These are phyloP conservation scores for Aspergillus sclerotioniger DNA, from an alignment of 495 filamentous ascomycete species.

Conservation along the genomic window DNA sequence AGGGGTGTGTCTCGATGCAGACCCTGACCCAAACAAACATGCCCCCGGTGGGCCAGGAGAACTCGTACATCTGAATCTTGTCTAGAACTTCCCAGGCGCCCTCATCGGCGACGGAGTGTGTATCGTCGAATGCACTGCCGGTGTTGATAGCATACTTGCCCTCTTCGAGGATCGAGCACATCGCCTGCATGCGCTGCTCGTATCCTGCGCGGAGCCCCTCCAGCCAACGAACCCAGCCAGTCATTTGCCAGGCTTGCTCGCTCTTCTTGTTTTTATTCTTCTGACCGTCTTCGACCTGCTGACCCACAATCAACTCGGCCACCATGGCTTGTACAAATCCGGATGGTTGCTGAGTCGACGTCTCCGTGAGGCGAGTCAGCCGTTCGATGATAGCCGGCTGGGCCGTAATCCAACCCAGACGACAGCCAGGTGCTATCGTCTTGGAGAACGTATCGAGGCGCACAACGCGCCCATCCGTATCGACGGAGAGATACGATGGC, in stretches of 20 bases:
- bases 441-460: slow-evolving; percentile 83
- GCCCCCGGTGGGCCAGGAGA: slow-evolving; percentile 77
- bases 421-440: slow-evolving; percentile 72
- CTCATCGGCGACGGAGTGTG: slow-evolving; percentile 32
- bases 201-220: slow-evolving; percentile 77
- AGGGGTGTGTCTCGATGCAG: slow-evolving; percentile 67
- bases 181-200: slow-evolving; percentile 74
- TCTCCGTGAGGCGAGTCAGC: slow-evolving; percentile 67
- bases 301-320: slow-evolving; percentile 71
- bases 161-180: slow-evolving; percentile 68
- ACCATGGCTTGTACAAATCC: slow-evolving; percentile 87
- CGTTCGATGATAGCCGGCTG: slow-evolving; percentile 76
- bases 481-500: slow-evolving; percentile 72
- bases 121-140: slow-evolving; percentile 22
- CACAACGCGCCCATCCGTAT: slow-evolving; percentile 84
- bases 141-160: slow-evolving; percentile 56
- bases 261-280: slow-evolving; percentile 19
- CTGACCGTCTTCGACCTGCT: slow-evolving; percentile 40
- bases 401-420: slow-evolving; percentile 77
- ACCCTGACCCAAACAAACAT: slow-evolving; percentile 90
- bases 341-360: slow-evolving; percentile 75
- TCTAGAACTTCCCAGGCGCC: slow-evolving; percentile 67
- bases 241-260: slow-evolving; percentile 68
- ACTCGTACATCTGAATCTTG: slow-evolving; percentile 68
- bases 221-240: slow-evolving; percentile 89